These are phyloP conservation scores for Crepidotus variabilis DNA, from an alignment of 768 basidiomycete species.

Conservation along the genomic window DNA sequence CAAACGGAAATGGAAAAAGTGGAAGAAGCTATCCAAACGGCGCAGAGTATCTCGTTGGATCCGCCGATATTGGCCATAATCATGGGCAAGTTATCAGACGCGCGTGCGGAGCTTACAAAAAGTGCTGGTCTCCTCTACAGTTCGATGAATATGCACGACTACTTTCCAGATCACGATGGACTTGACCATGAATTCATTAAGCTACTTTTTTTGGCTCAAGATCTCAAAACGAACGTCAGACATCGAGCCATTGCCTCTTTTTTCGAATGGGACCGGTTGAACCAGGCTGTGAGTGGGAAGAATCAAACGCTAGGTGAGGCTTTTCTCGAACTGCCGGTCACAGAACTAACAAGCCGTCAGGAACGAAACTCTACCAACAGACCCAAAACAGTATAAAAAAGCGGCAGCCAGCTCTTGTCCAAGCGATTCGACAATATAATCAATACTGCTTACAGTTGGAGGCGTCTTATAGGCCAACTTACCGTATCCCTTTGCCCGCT, in stretches of 20 bases:
- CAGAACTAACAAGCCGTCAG: neutral
- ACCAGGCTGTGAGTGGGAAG: constrained; percentile 26
- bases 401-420: constrained; percentile 24
- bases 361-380: constrained; percentile 18
- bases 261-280: constrained; percentile 32
- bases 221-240: constrained; percentile 36
- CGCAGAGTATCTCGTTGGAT: neutral
- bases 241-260: constrained; percentile 29
- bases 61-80: neutral
- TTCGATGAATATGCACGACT: constrained; percentile 26
- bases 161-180: constrained; percentile 26
- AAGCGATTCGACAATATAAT: constrained; percentile 23
- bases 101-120: constrained; percentile 14
- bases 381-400: constrained; percentile 27
- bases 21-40: neutral
- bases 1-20: constrained; percentile 12
- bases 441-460: constrained; percentile 15
- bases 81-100: constrained; percentile 9
- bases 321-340: neutral
- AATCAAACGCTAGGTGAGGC: constrained; percentile 28
- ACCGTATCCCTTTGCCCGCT: constrained; percentile 27
- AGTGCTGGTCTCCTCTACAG: constrained; percentile 26
- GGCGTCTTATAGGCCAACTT: constrained; percentile 13
- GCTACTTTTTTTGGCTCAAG: constrained; percentile 27
- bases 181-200: constrained; percentile 26